Evolutionary conservation across 306 rosid genomes (phyloP).

Genomic region (Rosa lucieae): DNA sequence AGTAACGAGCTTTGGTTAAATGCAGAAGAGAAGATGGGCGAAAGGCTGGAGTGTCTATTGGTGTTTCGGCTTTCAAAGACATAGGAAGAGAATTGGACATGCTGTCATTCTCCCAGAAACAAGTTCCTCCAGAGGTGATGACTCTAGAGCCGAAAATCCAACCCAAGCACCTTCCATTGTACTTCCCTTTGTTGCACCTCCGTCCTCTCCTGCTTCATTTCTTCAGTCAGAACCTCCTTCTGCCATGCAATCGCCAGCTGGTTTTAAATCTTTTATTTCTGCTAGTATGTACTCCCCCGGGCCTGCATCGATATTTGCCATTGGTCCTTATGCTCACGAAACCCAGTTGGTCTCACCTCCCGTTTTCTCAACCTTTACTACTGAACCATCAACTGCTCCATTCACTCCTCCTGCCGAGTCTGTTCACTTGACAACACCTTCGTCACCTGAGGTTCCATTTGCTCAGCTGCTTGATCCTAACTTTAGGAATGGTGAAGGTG

Average conservation of each 20-base stretch:
- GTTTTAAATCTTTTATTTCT: conserved; percentile 49
- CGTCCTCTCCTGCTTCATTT: conserved; percentile 93
- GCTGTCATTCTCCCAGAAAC: conserved; percentile 74
- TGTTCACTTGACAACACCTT: conserved; percentile 86
- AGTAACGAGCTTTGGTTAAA: conserved; percentile 20
- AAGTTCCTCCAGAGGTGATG: conserved; percentile 31
- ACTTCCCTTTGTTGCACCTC: conserved; percentile 89
- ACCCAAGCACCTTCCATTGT: conserved; percentile 41
- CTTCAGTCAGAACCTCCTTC: conserved; percentile 96
- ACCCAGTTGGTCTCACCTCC: conserved; percentile 93
- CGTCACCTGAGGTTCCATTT: conserved; percentile 98
- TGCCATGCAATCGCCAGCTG: conserved; percentile 69
- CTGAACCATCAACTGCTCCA: conserved; percentile 94
- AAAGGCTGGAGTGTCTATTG: conserved; percentile 60
- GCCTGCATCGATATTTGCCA: conserved; percentile 86
- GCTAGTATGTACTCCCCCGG: conserved; percentile 94
- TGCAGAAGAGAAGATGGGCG: conserved; percentile 92
- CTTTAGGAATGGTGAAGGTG: conserved; percentile 49
- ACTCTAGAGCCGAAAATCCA: conserved; percentile 44
- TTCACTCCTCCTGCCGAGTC: conserved; percentile 94
- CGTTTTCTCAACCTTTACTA: conserved; percentile 79
- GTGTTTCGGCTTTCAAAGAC: conserved; percentile 73
- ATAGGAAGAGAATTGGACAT: conserved; percentile 67
- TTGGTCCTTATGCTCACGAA: conserved; percentile 93
- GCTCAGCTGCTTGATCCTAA: conserved; percentile 78